Conservation (phyloP, 169 alveolate species). For the Eimeria brunetti region DNA sequence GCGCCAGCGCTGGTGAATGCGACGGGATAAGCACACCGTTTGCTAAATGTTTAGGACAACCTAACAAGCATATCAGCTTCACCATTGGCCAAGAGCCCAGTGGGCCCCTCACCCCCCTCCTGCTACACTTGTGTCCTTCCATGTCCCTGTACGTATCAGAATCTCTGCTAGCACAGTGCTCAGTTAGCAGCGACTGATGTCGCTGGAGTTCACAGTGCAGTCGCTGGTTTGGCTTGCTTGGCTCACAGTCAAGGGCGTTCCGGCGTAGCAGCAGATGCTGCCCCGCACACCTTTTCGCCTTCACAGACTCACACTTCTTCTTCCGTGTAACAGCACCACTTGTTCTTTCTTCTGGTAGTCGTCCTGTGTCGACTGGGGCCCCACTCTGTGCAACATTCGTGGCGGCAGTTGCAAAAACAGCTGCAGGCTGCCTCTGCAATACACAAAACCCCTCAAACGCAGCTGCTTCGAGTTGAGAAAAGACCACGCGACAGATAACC, state of each 20-base stretch:
- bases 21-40: not conserved
- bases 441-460: slow-evolving; percentile 40
- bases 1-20: slow-evolving; percentile 54
- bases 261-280: not conserved
- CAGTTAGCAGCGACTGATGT: not conserved
- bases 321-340: not conserved
- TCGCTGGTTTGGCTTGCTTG: not conserved
- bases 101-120: not conserved
- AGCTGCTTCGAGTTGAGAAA: slow-evolving; percentile 13
- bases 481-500: slow-evolving; percentile 36
- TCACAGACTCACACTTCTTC: not conserved
- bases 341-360: not conserved
- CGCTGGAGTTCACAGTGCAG: not conserved
- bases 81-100: not conserved
- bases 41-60: not conserved
- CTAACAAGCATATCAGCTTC: not conserved
- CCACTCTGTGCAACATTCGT: not conserved
- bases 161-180: not conserved
- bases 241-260: not conserved
- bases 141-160: not conserved
- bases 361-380: not conserved
- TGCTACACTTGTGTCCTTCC: not conserved
- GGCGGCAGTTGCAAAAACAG: not conserved
- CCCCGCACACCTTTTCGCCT: not conserved
- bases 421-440: slow-evolving; percentile 18